Evolutionary conservation across 176 grass and related monocot genomes (phyloP).

Genomic region (Paspalum vaginatum): DNA sequence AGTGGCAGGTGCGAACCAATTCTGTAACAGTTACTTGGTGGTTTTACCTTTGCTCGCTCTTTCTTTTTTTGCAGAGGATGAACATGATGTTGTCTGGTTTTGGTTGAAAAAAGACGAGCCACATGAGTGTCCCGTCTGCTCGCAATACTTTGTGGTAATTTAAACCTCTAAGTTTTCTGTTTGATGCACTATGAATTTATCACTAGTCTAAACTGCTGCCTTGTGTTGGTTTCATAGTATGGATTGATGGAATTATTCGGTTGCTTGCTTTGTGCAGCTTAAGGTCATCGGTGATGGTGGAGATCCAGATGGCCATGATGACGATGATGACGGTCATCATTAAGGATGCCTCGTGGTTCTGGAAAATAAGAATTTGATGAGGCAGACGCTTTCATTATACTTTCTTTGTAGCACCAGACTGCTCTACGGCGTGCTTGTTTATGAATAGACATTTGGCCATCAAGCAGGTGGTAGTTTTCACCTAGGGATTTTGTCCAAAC

Average conservation of each 20-base stretch:
- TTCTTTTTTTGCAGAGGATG: slow-evolving; percentile 77
- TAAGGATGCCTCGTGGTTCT: slow-evolving; percentile 44
- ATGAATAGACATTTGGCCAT: slow-evolving; percentile 54
- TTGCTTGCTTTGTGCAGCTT: slow-evolving; percentile 63
- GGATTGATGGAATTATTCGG: background rate
- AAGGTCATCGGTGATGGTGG: slow-evolving; percentile 95
- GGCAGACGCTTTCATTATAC: slow-evolving; percentile 47
- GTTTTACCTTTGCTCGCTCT: background rate
- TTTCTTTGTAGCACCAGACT: slow-evolving; percentile 42
- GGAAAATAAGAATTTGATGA: slow-evolving; percentile 57
- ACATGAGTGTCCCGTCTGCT: slow-evolving; percentile 92
- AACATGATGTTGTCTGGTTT: slow-evolving; percentile 98
- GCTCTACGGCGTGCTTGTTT: slow-evolving; percentile 43
- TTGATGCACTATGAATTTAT: slow-evolving; percentile 15
- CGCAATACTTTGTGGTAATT: slow-evolving; percentile 94
- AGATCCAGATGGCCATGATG: slow-evolving; percentile 68
- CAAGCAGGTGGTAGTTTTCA: slow-evolving; percentile 59
- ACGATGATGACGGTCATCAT: slow-evolving; percentile 65
- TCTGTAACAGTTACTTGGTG: slow-evolving; percentile 10
- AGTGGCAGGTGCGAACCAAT: background rate
- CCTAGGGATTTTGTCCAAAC: slow-evolving; percentile 53
- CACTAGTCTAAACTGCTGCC: background rate
- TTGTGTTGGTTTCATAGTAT: background rate
- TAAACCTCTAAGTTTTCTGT: background rate
- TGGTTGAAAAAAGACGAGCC: slow-evolving; percentile 98